Base-by-base conservation (phyloP, 1,284 basidiomycete genomes). In the Ceratobasidium sp. region DNA sequence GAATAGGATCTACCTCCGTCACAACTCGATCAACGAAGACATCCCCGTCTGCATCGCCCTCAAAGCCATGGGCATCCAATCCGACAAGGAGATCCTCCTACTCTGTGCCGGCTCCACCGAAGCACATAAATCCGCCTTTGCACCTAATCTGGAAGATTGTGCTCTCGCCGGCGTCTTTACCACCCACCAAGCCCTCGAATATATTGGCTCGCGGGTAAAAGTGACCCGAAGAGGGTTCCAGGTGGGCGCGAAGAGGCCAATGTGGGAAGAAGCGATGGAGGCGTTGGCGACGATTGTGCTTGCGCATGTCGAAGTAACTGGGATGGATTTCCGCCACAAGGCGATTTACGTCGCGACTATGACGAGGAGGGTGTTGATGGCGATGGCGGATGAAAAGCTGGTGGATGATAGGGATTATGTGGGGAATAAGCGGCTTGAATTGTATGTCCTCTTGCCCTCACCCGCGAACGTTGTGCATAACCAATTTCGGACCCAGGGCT, bases 371-470 rank as follows among this genome's bases (percentile, higher is more conserved):
- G 98, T 99, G 2, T 87, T 99, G 75, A 96, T 97, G 93, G 96
- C 96, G 38, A 96, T 99, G 92, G 91, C 96, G 76, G 96, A 99
- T 84, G 94, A 96, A 84, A 97, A 93, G 83, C 96, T 97, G 91
- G 96, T 99, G 12, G 98, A 99, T 82, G 98, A 99, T 85, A 90
- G 98, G 59, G 98, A 99, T 85, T 99, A 99, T 84, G 98, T 99
- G 80, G 98, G 98, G 59, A 99, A 99, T 86, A 99, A 99, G 86
- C 94, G 98, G 78, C 87, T 99, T 54, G 98, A 99, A 85, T 89
- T 99, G 95, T 97, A 83, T 83, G 93, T 88, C 6, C 69, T 44
- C 66, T 69, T 65, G 73, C 65, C 59, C 80, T 33, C 79, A 30
- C 50, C 46, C 33, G 46, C 23, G 14, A 10, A 6, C 8, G 1